These are phyloP conservation scores for Mucor velutinosus DNA, from an alignment of 371 early-diverging fungal genomes.

Conservation along the genomic window DNA sequence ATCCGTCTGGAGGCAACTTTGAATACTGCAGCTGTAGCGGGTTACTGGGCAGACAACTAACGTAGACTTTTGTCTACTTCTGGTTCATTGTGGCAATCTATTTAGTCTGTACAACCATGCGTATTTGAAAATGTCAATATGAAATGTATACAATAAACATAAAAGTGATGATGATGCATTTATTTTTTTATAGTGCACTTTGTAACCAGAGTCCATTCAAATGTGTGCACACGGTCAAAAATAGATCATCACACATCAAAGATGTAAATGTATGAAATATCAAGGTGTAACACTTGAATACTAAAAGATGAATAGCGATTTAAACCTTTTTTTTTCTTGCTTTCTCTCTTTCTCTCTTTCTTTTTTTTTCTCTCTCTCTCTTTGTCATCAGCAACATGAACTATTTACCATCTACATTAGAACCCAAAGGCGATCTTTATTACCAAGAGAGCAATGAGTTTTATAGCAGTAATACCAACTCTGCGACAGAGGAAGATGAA, in stretches of 20 bases:
- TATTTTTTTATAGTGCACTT: background rate
- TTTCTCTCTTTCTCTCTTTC: background rate
- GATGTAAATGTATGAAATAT: background rate
- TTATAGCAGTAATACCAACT: background rate
- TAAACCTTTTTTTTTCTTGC: background rate
- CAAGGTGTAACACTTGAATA: background rate
- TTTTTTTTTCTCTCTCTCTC: background rate
- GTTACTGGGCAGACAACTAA: too few relatives aligned
- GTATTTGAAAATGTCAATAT: background rate
- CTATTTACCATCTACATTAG: conserved; percentile 1
- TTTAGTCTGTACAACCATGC: background rate
- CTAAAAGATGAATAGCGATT: background rate
- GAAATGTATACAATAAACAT: background rate
- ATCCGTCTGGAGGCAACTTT: too few relatives aligned
- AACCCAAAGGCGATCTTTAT: conserved; percentile 3
- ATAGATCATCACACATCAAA: background rate
- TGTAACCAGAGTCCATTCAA: background rate
- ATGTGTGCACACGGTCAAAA: background rate
- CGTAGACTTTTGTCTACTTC: background rate
- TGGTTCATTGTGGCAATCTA: background rate
- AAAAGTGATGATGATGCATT: background rate
- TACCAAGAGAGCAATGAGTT: background rate
- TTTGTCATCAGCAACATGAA: background rate
- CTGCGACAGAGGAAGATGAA: background rate
- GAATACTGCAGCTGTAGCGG: background rate